A percentile compares a stretch with the other conserved stretches of the same genome.
These are phyloP conservation scores for Didymella arachidicola DNA, from an alignment of 2,329 filamentous ascomycete species.

Conservation along the genomic window DNA sequence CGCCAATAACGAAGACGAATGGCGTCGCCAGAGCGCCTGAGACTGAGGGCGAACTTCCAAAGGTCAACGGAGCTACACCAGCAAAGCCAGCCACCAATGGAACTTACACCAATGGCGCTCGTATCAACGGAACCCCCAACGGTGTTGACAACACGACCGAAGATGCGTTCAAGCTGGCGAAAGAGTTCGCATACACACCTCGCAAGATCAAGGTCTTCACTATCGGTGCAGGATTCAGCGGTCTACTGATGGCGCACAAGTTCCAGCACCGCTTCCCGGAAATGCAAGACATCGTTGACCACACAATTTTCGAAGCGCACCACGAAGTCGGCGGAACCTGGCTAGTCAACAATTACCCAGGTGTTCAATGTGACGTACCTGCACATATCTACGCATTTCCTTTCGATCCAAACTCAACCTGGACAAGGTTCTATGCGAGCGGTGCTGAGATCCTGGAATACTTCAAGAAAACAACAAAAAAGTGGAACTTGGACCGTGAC, in stretches of 20 bases:
- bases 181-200: conserved; percentile 29
- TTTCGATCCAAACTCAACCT: not conserved
- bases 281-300: not conserved
- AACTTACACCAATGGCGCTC: not conserved
- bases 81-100: not conserved
- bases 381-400: not conserved
- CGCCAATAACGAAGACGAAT: not conserved
- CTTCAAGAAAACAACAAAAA: conserved; percentile 47
- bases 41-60: not conserved
- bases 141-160: not conserved
- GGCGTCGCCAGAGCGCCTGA: not conserved
- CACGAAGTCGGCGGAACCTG: not conserved
- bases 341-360: not conserved
- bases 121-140: not conserved
- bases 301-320: not conserved
- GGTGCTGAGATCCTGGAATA: conserved; percentile 53
- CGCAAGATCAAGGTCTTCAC: conserved; percentile 34
- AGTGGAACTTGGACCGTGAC: conserved; percentile 49
- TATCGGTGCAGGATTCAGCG: conserved; percentile 47
- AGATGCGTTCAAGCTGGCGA: conserved; percentile 31
- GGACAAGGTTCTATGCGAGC: not conserved
- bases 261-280: not conserved
- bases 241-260: conserved; percentile 30
- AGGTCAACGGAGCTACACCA: not conserved
- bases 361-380: not conserved